These are phyloP conservation scores for Vaccinium darrowii DNA, from an alignment of 148 eudicot genomes.

Conservation along the genomic window DNA sequence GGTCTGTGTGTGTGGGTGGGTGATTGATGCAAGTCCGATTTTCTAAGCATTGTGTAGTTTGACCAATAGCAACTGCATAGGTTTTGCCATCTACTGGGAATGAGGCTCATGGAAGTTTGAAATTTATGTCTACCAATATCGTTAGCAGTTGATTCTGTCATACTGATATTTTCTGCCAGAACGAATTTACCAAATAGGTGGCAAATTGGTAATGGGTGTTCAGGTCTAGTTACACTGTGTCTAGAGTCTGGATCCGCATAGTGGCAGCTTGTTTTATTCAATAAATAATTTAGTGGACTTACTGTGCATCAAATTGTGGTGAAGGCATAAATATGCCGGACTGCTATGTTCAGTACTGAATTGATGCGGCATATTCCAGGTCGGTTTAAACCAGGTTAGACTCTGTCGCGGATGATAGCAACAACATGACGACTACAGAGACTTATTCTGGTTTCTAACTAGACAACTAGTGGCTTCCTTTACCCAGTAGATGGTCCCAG, in stretches of 20 bases:
- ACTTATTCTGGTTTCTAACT: not conserved
- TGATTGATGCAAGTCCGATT: conserved; percentile 6
- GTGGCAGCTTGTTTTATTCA: not conserved
- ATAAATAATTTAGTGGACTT: not conserved
- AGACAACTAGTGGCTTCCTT: not conserved
- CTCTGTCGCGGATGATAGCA: not conserved
- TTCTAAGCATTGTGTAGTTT: conserved; percentile 1
- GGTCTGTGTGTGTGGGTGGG: conserved; percentile 45
- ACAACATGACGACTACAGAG: not conserved
- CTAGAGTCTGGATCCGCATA: not conserved
- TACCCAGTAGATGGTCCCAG: not conserved
- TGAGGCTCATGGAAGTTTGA: not conserved
- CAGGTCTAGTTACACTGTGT: not conserved
- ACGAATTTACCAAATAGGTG: not conserved
- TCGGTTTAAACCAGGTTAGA: not conserved
- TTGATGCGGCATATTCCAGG: not conserved
- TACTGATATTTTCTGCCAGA: not conserved
- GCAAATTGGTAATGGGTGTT: not conserved
- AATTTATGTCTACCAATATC: not conserved
- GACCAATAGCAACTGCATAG: not conserved
- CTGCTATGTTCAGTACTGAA: not conserved
- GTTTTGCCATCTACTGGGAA: not conserved
- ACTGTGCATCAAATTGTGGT: not conserved
- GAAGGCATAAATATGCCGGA: too few species aligned
- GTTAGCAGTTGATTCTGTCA: too few species aligned